phyloP scores from a whole-genome alignment of 2,329 filamentous ascomycete species.

The Colletotrichum paranaense region DNA sequence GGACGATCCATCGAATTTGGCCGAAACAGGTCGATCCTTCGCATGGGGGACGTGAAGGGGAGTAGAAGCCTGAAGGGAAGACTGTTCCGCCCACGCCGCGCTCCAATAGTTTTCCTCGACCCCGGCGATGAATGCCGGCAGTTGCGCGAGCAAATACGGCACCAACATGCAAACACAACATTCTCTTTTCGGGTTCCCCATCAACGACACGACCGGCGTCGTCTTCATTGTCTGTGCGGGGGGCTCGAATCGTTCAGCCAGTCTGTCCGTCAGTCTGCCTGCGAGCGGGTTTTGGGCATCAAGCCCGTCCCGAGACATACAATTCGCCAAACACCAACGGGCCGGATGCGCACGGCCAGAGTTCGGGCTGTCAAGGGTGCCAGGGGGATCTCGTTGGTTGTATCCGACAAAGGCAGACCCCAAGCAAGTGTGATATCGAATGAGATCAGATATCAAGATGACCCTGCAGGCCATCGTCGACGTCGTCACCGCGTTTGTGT shows the following conservation, averaged over 20 bases:
- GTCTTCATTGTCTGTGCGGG: neutral
- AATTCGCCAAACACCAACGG: neutral
- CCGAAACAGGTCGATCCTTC: constrained; percentile 15
- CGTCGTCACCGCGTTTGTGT: neutral
- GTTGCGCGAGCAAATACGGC: constrained; percentile 2
- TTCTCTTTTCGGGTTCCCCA: neutral
- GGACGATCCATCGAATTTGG: constrained; percentile 13
- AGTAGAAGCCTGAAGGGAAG: neutral
- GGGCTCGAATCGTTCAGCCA: neutral
- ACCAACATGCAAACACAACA: neutral
- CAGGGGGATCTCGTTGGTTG: neutral
- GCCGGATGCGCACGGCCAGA: constrained; percentile 3
- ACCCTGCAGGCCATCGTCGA: neutral
- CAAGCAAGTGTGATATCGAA: neutral
- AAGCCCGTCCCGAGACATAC: neutral
- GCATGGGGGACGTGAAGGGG: neutral
- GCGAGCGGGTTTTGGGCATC: neutral
- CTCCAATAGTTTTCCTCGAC: neutral
- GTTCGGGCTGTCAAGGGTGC: neutral
- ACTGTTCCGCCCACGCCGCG: neutral
- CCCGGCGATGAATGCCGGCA: constrained; percentile 13
- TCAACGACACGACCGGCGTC: neutral
- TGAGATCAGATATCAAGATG: constrained; percentile 11
- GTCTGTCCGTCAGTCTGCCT: neutral
- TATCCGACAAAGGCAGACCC: neutral